Evolutionary conservation across 129 eudicot species (phyloP), one percentile per base, ranked within the genome.

Genomic region (Helianthus annuus): DNA sequence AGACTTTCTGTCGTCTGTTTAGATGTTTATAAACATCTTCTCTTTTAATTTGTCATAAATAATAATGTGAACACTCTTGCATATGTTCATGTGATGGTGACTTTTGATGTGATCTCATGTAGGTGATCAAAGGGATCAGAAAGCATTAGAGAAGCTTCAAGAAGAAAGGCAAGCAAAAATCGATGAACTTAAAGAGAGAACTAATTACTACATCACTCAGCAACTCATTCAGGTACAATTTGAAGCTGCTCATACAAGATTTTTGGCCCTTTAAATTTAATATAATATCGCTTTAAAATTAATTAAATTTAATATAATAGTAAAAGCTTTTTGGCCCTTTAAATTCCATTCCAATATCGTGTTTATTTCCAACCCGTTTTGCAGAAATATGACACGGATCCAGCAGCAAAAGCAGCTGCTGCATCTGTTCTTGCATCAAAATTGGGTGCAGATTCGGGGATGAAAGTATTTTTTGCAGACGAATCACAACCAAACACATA

Each of bases 341-440:
- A 13, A 27, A 27, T 7, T 71, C 32, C 27, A 24, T 57, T 51
- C 4, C 8, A 7, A 5, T 44, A 14, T 24, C 19, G 17, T 46
- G 48, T 57, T 82, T 7, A 15, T 68, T 34, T 9, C 19, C 32
- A 36, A 69, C 76, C 45, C 45, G 13, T 68, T 64, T 42, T 84
- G 75, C 92, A 93, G 98, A 90, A 90, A 85, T 93, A 93, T 57
- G 98, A 93, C 77, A 83, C 96, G 51, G 98, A 93, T 38, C 98
- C 98, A 49, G 92, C 96, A 49, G 95, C 96, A 46, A 87, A 93
- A 80, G 96, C 96, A 79, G 96, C 96, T 65, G 98, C 98, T 69
- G 96, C 98, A 19, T 77, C 87, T 46, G 87, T 89, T 61, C 90
- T 93, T 57, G 98, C 98, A n/a, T 87, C 96, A 68, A 93, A 89